phyloP scores from a whole-genome alignment of 441 rosid species.

The Mallotus japonicus region DNA sequence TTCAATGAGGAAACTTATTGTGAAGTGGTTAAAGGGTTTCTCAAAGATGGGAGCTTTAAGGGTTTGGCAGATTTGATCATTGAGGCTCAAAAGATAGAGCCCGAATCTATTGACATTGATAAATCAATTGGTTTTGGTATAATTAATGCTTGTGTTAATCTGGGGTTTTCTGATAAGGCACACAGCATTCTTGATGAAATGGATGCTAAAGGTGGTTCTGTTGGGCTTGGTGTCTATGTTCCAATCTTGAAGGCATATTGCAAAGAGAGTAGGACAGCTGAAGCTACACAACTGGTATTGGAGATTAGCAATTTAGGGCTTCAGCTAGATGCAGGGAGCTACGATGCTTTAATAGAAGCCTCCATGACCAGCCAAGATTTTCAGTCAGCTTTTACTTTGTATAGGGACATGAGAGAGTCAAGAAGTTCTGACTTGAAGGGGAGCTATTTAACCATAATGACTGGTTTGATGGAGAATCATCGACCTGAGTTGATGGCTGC shows the following conservation, averaged over 20 bases:
- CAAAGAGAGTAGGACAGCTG: constrained; percentile 77
- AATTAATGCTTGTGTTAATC: constrained; percentile 67
- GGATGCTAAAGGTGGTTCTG: constrained; percentile 58
- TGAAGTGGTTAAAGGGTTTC: constrained; percentile 69
- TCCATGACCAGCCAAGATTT: constrained; percentile 92
- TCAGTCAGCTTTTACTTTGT: constrained; percentile 80
- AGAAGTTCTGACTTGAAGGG: constrained; percentile 59
- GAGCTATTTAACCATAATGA: constrained; percentile 83
- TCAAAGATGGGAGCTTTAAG: constrained; percentile 54
- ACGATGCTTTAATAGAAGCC: constrained; percentile 70
- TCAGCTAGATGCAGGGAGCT: constrained; percentile 60
- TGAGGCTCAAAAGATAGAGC: constrained; percentile 74
- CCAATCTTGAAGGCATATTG: constrained; percentile 79
- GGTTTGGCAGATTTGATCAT: constrained; percentile 62
- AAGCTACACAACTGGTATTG: constrained; percentile 87
- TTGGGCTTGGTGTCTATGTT: constrained; percentile 62
- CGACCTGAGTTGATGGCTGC: constrained; percentile 94
- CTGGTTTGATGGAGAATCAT: constrained; percentile 83
- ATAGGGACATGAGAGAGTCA: constrained; percentile 83
- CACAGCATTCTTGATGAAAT: constrained; percentile 67
- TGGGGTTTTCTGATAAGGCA: constrained; percentile 80
- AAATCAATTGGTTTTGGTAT: constrained; percentile 75
- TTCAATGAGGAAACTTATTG: constrained; percentile 56
- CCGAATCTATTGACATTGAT: constrained; percentile 31
- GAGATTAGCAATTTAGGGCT: constrained; percentile 71